Conservation (phyloP, 805 yeast species). For the Tetrapisispora namnaoensis region DNA sequence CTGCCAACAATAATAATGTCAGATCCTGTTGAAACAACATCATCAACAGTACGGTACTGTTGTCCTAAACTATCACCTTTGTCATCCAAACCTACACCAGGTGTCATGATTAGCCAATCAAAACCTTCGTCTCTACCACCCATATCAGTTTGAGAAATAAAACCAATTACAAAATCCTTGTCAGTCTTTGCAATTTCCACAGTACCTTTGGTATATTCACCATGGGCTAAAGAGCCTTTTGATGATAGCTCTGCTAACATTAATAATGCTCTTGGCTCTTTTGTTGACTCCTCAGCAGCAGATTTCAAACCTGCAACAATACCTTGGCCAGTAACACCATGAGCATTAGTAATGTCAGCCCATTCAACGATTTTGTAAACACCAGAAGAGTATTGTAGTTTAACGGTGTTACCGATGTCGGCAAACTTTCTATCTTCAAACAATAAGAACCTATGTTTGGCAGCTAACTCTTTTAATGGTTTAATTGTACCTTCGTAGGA, state of each 20-base stretch:
- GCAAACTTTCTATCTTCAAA: slow-evolving; percentile 98
- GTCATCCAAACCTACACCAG: slow-evolving; percentile 97
- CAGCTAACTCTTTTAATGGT: slow-evolving; percentile 63
- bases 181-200: slow-evolving; percentile 85
- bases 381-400: slow-evolving; percentile 87
- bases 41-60: slow-evolving; percentile 87
- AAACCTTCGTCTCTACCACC: slow-evolving; percentile 75
- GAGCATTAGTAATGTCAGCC: slow-evolving; percentile 97
- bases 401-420: slow-evolving; percentile 95
- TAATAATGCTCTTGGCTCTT: slow-evolving; percentile 77
- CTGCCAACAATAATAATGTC: slow-evolving; percentile 98
- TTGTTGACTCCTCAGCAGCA: slow-evolving; percentile 57
- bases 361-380: slow-evolving; percentile 81
- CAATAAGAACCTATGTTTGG: slow-evolving; percentile 78
- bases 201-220: slow-evolving; percentile 79
- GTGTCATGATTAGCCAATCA: slow-evolving; percentile 96
- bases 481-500: slow-evolving; percentile 65
- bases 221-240: slow-evolving; percentile 87
- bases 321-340: slow-evolving; percentile 93
- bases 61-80: slow-evolving; percentile 95
- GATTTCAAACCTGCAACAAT: slow-evolving; percentile 80
- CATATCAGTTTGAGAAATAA: slow-evolving; percentile 87
- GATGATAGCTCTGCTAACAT: slow-evolving; percentile 95
- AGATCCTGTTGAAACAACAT: slow-evolving; percentile 76
- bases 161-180: slow-evolving; percentile 87